A percentile compares a stretch with the other conserved stretches of the same genome.
Conservation (phyloP, 345 rosid species). For the Camelina neglecta region DNA sequence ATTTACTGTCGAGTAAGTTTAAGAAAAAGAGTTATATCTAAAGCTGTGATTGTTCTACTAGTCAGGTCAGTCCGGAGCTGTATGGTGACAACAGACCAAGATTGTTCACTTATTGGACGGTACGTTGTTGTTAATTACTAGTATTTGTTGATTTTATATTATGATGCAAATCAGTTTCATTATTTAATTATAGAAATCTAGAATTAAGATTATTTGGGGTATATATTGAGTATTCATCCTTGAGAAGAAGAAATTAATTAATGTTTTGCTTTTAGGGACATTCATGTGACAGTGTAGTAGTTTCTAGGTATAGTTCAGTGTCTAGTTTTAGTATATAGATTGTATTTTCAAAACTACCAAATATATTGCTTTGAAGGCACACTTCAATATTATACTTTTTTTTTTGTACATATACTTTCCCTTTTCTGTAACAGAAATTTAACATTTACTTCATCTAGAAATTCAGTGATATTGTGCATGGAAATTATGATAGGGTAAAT, state of each 20-base stretch:
- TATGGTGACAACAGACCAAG: conserved; percentile 97
- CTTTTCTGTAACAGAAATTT: not conserved
- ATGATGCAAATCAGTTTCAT: conserved; percentile 16
- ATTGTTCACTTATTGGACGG: conserved; percentile 98
- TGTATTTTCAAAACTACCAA: conserved; percentile 33
- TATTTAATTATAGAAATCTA: not conserved
- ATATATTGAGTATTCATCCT: conserved; percentile 2
- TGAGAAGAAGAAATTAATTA: conserved; percentile 15
- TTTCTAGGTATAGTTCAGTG: conserved; percentile 35
- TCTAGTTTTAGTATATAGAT: conserved; percentile 36
- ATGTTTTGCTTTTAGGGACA: conserved; percentile 18
- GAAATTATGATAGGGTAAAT: conserved; percentile 25
- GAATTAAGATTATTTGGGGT: not conserved
- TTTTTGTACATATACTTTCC: not conserved
- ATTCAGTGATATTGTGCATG: conserved; percentile 33
- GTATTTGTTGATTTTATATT: not conserved
- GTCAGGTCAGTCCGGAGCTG: conserved; percentile 99
- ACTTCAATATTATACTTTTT: conserved; percentile 14
- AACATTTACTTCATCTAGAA: conserved; percentile 1
- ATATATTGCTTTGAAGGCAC: conserved; percentile 37
- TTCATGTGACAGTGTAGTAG: conserved; percentile 42
- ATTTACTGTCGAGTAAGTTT: not conserved
- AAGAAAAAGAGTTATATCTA: conserved; percentile 31
- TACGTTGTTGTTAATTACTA: conserved; percentile 42
- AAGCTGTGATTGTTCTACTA: conserved; percentile 79